A percentile compares a stretch with the other conserved stretches of the same genome.
Conservation (phyloP, 495 filamentous ascomycete species). For the Xylaria castorea region DNA sequence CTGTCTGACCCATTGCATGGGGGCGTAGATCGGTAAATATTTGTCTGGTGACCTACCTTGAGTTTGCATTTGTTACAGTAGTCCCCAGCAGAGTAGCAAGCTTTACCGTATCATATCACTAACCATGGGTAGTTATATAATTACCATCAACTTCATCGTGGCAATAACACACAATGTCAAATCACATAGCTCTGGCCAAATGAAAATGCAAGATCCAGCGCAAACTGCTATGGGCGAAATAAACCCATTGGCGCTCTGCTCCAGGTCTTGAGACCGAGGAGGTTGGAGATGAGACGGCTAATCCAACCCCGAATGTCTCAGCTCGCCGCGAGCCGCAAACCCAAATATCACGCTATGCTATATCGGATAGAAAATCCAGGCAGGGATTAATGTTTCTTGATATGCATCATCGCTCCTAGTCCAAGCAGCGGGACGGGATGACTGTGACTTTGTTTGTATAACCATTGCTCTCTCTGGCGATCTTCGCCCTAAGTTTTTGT, state of each 20-base stretch:
- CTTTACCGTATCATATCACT: neutral
- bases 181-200: neutral
- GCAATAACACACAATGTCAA: neutral
- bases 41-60: neutral
- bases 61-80: neutral
- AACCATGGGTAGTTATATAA: no score
- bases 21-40: neutral
- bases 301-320: constrained; percentile 41
- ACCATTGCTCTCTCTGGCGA: neutral
- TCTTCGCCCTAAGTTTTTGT: neutral
- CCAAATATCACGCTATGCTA: constrained; percentile 11
- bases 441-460: neutral
- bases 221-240: neutral
- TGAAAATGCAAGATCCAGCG: neutral
- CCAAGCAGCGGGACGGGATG: neutral
- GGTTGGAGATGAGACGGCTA: constrained; percentile 41
- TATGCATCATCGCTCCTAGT: neutral
- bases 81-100: neutral
- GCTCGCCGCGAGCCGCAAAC: constrained; percentile 36
- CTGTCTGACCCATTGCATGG: constrained; percentile 22
- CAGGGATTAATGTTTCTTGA: constrained; percentile 11
- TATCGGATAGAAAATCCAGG: neutral
- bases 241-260: constrained; percentile 26
- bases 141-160: neutral
- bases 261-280: constrained; percentile 35